Evolutionary conservation across 2,329 filamentous ascomycete species (phyloP).

Genomic region (Penicillium corylophilum): DNA sequence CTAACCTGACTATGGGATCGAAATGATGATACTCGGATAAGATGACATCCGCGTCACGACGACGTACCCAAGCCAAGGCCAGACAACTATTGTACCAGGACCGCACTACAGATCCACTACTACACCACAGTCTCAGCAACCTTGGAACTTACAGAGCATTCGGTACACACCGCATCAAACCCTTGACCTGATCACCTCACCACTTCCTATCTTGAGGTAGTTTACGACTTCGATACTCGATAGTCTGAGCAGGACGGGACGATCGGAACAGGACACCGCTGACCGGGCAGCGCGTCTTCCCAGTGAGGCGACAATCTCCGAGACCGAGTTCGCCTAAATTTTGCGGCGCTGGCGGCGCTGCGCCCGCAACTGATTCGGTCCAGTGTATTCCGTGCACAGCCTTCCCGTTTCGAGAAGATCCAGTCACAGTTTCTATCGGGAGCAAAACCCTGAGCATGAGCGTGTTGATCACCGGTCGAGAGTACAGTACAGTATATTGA

Average conservation of each 20-base stretch:
- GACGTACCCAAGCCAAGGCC: background rate
- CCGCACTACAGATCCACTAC: background rate
- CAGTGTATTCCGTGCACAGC: background rate
- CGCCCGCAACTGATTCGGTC: background rate
- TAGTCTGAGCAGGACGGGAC: background rate
- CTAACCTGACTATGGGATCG: background rate
- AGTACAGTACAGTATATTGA: constrained; percentile 13
- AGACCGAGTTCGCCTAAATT: background rate
- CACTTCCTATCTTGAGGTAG: background rate
- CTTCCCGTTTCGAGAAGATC: background rate
- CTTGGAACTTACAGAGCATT: background rate
- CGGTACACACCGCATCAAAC: background rate
- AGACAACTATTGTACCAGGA: background rate
- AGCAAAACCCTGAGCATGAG: background rate
- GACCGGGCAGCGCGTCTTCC: background rate
- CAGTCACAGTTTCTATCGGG: background rate
- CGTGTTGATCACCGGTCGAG: constrained; percentile 6
- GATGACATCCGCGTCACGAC: background rate
- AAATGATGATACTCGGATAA: background rate
- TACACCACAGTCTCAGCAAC: background rate
- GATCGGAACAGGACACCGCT: background rate
- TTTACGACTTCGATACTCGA: background rate
- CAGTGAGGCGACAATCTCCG: constrained; percentile 4
- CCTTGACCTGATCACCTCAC: background rate
- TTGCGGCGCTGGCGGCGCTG: background rate